Conservation (phyloP, 345 rosid species). For the Combretum micranthum region DNA sequence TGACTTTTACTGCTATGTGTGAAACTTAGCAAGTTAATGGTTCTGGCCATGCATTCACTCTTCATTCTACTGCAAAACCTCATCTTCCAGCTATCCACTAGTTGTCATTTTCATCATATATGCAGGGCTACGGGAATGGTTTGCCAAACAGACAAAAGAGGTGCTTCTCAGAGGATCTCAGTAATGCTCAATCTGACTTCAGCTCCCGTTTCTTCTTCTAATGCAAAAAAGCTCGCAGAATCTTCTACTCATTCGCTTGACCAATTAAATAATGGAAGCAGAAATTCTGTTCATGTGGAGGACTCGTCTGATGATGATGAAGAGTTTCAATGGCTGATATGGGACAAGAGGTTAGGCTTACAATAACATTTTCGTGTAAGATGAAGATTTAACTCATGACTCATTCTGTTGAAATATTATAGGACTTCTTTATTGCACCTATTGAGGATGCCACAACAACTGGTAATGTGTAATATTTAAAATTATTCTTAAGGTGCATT, state of each 20-base stretch:
- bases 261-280: slow-evolving; percentile 52
- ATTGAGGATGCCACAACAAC: no score
- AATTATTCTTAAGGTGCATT: slow-evolving; percentile 2
- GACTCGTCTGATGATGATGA: slow-evolving; percentile 95
- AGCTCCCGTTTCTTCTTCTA: slow-evolving; percentile 50
- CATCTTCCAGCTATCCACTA: no score
- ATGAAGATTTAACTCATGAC: no score
- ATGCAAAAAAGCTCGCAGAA: slow-evolving; percentile 36
- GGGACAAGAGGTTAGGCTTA: slow-evolving; percentile 66
- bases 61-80: no score
- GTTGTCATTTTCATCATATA: neutral
- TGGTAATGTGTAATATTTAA: neutral
- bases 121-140: slow-evolving; percentile 95
- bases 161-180: slow-evolving; percentile 86
- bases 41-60: no score
- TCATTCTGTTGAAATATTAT: no score
- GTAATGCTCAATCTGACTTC: slow-evolving; percentile 95
- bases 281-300: slow-evolving; percentile 74
- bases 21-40: no score
- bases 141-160: slow-evolving; percentile 93
- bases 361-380: no score
- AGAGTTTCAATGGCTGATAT: slow-evolving; percentile 83
- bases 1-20: no score
- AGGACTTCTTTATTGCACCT: no score
- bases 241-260: slow-evolving; percentile 50